phyloP scores from a whole-genome alignment of 2,329 filamentous ascomycete genomes.

The Teratosphaeria nubilosa region DNA sequence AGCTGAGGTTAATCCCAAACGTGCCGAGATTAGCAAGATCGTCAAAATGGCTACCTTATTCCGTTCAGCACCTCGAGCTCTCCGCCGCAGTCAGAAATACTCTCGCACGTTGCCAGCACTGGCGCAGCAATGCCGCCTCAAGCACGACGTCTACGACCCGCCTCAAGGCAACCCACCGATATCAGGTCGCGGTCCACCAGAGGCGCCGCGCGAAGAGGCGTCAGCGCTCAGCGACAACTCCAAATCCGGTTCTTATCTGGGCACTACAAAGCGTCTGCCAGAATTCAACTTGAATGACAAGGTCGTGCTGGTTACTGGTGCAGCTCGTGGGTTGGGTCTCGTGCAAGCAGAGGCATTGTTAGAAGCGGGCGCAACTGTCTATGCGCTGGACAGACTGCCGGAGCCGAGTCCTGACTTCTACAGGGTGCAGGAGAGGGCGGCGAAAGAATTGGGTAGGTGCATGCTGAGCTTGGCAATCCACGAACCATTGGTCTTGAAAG shows the following conservation, averaged over 20 bases:
- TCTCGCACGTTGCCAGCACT: conserved; percentile 5
- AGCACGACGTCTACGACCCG: conserved; percentile 22
- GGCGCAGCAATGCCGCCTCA: conserved; percentile 10
- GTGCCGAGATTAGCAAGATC: neutral
- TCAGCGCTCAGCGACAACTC: conserved; percentile 20
- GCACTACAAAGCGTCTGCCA: conserved; percentile 42
- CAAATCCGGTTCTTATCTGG: conserved; percentile 22
- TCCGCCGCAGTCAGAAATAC: conserved; percentile 7
- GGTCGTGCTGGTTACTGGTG: conserved; percentile 58
- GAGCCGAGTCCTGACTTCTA: conserved; percentile 54
- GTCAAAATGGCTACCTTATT: conserved; percentile 12
- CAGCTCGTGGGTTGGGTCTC: conserved; percentile 61
- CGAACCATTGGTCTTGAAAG: too few species aligned
- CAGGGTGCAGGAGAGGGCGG: conserved; percentile 52
- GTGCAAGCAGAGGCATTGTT: conserved; percentile 62
- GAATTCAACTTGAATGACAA: conserved; percentile 69
- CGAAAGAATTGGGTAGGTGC: conserved; percentile 45
- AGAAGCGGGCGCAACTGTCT: conserved; percentile 64
- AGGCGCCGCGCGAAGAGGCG: conserved; percentile 23
- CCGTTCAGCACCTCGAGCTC: conserved; percentile 10
- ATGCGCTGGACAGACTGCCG: conserved; percentile 54
- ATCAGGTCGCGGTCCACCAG: conserved; percentile 19
- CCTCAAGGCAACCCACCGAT: conserved; percentile 22
- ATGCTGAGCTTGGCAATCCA: too few species aligned
- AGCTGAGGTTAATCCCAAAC: neutral